Conservation (phyloP, 106 monocot species). For the Phalaenopsis equestris region DNA sequence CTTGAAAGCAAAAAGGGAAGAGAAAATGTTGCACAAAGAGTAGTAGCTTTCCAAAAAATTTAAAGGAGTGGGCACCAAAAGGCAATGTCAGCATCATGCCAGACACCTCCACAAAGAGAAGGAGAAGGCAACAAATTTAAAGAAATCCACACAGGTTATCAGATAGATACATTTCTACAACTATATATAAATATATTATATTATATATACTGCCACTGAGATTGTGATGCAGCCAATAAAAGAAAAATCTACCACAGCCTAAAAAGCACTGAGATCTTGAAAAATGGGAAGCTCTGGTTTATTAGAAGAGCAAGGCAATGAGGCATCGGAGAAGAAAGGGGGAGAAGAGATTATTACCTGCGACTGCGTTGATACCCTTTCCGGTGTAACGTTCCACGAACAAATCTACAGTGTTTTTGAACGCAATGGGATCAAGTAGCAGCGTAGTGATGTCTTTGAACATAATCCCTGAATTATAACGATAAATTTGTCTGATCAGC, state of each 20-base stretch:
- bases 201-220: too few species aligned
- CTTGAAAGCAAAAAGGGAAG: background rate
- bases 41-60: constrained; percentile 4
- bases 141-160: background rate
- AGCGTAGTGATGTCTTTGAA: constrained; percentile 81
- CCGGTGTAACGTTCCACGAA: constrained; percentile 66
- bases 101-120: too few species aligned
- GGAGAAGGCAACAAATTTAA: background rate
- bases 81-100: background rate
- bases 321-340: background rate
- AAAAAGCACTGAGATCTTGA: too few species aligned
- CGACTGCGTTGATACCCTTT: constrained; percentile 58
- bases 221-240: too few species aligned
- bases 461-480: constrained; percentile 46
- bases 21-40: background rate
- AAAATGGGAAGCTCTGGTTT: too few species aligned
- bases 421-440: constrained; percentile 52
- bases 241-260: too few species aligned
- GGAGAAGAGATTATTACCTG: constrained; percentile 27
- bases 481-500: background rate
- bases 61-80: background rate
- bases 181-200: too few species aligned
- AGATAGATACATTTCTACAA: background rate
- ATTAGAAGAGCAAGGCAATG: background rate
- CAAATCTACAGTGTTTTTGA: constrained; percentile 63